Conservation (phyloP, 2,329 filamentous ascomycete genomes). For the Rugonectria rugulosa region DNA sequence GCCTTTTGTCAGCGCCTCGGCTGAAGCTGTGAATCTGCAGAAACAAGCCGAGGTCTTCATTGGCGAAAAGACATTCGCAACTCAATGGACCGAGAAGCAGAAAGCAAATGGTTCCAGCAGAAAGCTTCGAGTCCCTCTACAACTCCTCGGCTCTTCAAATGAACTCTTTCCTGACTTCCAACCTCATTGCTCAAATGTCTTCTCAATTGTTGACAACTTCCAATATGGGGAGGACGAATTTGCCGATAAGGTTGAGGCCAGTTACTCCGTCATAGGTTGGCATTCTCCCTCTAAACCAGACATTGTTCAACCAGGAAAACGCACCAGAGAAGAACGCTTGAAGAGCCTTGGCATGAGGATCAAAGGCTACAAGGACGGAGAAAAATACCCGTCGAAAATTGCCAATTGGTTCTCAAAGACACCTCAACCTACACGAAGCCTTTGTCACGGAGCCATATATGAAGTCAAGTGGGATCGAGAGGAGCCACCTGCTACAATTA, state of each 20-base stretch:
- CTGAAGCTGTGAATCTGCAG: conserved; percentile 32
- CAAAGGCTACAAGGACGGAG: neutral
- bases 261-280: conserved; percentile 53
- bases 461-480: conserved; percentile 45
- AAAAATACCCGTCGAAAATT: neutral
- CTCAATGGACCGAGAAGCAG: conserved; percentile 17
- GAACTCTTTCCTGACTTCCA: conserved; percentile 52
- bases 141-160: conserved; percentile 37
- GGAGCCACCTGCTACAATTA: conserved; percentile 38
- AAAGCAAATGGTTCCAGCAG: neutral
- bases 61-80: conserved; percentile 39
- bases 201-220: conserved; percentile 51
- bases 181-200: conserved; percentile 51
- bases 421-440: too few relatives aligned
- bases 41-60: conserved; percentile 53
- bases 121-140: conserved; percentile 11
- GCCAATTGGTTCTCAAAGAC: neutral
- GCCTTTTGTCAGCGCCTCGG: conserved; percentile 44
- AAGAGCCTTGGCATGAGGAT: neutral
- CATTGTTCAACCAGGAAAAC: neutral
- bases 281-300: conserved; percentile 38
- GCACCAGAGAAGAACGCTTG: neutral
- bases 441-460: conserved; percentile 49
- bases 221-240: conserved; percentile 36
- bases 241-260: conserved; percentile 39